phyloP scores from a whole-genome alignment of 805 yeast genomes.

The Wickerhamomyces strasburgensis region DNA sequence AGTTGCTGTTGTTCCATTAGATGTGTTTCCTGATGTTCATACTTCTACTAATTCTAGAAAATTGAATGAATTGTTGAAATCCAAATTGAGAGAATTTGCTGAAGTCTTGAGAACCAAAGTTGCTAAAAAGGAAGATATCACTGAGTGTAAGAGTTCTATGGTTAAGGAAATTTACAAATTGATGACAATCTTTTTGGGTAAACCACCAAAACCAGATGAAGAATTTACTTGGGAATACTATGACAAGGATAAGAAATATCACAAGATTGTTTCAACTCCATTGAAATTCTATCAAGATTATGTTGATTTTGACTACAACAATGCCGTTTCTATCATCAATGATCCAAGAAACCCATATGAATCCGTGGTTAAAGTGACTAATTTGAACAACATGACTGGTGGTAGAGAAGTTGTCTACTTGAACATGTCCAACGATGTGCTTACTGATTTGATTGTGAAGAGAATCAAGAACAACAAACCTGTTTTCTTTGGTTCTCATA shows the following conservation, averaged over 20 bases:
- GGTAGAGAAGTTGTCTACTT: conserved; percentile 69
- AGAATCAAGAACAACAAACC: conserved; percentile 71
- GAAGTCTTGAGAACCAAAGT: conserved; percentile 47
- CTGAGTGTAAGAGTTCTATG: conserved; percentile 39
- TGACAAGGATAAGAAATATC: conserved; percentile 60
- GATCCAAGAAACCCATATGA: conserved; percentile 77
- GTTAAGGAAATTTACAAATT: conserved; percentile 61
- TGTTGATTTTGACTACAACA: conserved; percentile 46
- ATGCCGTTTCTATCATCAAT: conserved; percentile 62
- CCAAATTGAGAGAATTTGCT: conserved; percentile 76
- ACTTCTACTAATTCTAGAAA: conserved; percentile 43
- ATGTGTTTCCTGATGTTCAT: conserved; percentile 64
- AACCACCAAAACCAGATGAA: conserved; percentile 72
- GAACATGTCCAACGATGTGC: conserved; percentile 54
- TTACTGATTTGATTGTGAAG: conserved; percentile 58
- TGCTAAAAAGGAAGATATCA: conserved; percentile 10
- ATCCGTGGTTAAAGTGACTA: conserved; percentile 61
- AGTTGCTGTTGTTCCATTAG: conserved; percentile 77
- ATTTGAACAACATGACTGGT: conserved; percentile 67
- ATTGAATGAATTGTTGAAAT: conserved; percentile 59
- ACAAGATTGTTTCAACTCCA: conserved; percentile 54
- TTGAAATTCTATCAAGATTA: conserved; percentile 51
- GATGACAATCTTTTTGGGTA: conserved; percentile 64
- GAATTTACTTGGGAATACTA: conserved; percentile 68
- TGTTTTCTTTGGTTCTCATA: conserved; percentile 84